Evolutionary conservation across 192 early-diverging fungal species (phyloP).

Genomic region (Mortierella hygrophila): DNA sequence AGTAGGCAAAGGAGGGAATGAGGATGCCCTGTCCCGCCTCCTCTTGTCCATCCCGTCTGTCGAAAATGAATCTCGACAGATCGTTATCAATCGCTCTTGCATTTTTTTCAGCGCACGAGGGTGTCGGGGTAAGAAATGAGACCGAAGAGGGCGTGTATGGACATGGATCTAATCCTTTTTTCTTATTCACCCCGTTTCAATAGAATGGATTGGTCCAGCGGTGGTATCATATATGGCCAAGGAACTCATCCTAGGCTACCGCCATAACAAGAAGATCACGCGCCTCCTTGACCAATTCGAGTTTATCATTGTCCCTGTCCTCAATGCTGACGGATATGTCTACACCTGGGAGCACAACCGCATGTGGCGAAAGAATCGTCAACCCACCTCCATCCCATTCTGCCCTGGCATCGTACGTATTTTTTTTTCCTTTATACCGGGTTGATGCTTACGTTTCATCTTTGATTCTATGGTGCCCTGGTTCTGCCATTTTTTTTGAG

Average conservation of each 20-base stretch:
- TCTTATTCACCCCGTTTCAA: not conserved
- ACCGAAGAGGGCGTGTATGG: slow-evolving; percentile 8
- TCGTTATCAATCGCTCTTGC: slow-evolving; percentile 8
- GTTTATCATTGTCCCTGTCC: slow-evolving; percentile 57
- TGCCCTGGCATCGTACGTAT: slow-evolving; percentile 55
- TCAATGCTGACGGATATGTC: slow-evolving; percentile 63
- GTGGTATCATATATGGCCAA: slow-evolving; percentile 57
- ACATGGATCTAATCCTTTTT: not conserved
- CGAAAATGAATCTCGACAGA: not conserved
- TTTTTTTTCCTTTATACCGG: not conserved
- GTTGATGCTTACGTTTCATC: not conserved
- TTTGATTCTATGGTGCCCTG: not conserved
- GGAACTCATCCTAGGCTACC: slow-evolving; percentile 48
- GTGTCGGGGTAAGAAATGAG: not conserved
- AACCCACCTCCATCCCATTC: slow-evolving; percentile 43
- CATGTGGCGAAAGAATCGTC: slow-evolving; percentile 66
- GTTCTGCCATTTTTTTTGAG: not conserved
- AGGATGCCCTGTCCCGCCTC: not conserved
- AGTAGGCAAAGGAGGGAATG: not conserved
- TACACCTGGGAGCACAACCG: slow-evolving; percentile 56
- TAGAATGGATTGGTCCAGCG: slow-evolving; percentile 55
- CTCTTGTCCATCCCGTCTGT: not conserved
- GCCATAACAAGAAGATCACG: slow-evolving; percentile 39
- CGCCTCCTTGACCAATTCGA: slow-evolving; percentile 58
- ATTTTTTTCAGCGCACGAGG: not conserved